Evolutionary conservation across 2,329 filamentous ascomycete genomes (phyloP), one percentile per base, ranked within the genome.

Genomic region (Phialemoniopsis sp.): DNA sequence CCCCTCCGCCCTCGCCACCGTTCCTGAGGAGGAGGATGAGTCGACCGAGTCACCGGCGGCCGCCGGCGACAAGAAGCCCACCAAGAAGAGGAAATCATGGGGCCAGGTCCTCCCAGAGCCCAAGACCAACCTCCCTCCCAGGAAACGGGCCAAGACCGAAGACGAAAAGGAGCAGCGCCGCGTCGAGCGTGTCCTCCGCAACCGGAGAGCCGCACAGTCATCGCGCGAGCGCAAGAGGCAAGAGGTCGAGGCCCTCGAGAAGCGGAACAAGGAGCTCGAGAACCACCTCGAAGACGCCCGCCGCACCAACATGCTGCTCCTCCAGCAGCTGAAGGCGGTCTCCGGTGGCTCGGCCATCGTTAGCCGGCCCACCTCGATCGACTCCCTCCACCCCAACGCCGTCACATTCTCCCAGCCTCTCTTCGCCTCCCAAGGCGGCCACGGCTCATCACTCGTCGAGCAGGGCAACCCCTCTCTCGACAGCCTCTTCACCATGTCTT

Each of bases 81-180:
- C 76, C 29, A 96, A 96, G 80, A 96, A 96, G 80, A 78, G 93
- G 56, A 98, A 97, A 70, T 97, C 93, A 36, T 98, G 93, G 93
- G 93, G 93, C 36, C 93, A 98, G 66, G 88, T 95, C 61, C 81
- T 97, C 31, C 93, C 93, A 14, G 88, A 94, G 58, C 93, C 93
- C 32, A 97, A 96, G 77, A 97, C 93, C 26, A 94, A 91, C 58
- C 80, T 97, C 8, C 91, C 91, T 45, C 91, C 91, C 30, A 89
- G 87, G 50, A 98, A 98, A 80, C 89, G 93, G 46, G 93, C 93
- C 53, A 98, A 97, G 78, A 98, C 93, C 3, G 91, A 95, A 55
- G 93, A 96, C 57, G 93, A 98, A 67, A 98, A 98, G 70, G 93
- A 97, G 67, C 93, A 98, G 66, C 86, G 93, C 33, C 87, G 93